A percentile compares a stretch with the other conserved stretches of the same genome.
phyloP scores from a whole-genome alignment of 106 monocot genomes.

The Agapanthus africanus region DNA sequence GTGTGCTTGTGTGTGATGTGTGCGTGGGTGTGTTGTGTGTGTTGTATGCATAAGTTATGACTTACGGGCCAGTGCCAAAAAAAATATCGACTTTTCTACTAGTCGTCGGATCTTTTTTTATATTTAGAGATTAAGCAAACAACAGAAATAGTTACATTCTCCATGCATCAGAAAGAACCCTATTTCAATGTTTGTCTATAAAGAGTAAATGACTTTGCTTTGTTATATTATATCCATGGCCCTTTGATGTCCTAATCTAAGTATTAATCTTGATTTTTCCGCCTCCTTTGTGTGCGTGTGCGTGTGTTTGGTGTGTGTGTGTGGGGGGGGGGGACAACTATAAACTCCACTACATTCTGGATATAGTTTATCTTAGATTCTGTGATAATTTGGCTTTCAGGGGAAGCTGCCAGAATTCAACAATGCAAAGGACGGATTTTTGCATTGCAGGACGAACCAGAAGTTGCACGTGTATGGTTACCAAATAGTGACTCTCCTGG shows the following conservation, averaged over 20 bases:
- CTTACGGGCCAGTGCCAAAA: too few species aligned
- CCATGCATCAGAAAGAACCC: background rate
- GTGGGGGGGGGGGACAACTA: too few species aligned
- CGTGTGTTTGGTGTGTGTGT: too few species aligned
- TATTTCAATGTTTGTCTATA: background rate
- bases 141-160: background rate
- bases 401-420: constrained; percentile 38
- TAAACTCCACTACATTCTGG: too few species aligned
- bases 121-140: background rate
- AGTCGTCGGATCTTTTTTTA: background rate
- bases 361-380: too few species aligned
- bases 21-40: too few species aligned
- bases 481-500: constrained; percentile 39
- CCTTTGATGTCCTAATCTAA: background rate
- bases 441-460: constrained; percentile 39
- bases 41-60: too few species aligned
- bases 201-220: background rate
- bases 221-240: background rate
- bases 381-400: constrained; percentile 9
- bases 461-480: constrained; percentile 36
- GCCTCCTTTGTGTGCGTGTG: too few species aligned
- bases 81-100: constrained; percentile 7
- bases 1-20: too few species aligned
- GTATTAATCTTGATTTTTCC: too few species aligned
- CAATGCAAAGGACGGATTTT: constrained; percentile 41